These are phyloP conservation scores for Beauveria sp. DNA, from an alignment of 2,329 filamentous ascomycete genomes.

Conservation along the genomic window DNA sequence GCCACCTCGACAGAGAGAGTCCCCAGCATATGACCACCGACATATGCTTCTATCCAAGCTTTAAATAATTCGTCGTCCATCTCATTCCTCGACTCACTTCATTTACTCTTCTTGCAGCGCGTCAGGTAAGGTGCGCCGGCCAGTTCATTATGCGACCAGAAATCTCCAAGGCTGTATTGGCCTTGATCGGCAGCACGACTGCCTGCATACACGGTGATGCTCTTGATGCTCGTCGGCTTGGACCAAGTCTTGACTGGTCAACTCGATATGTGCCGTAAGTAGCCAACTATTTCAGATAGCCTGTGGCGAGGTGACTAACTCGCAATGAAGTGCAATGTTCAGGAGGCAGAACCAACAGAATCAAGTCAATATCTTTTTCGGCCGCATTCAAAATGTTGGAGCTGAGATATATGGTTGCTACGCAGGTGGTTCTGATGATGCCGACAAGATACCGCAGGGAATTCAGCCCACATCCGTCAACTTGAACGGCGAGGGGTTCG, in stretches of 20 bases:
- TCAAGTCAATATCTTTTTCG: not conserved
- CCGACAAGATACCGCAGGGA: not conserved
- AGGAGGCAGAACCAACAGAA: not conserved
- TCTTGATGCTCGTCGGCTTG: not conserved
- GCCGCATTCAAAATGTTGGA: not conserved
- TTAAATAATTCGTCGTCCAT: too few relatives aligned
- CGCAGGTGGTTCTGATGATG: not conserved
- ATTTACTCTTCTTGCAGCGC: too few relatives aligned
- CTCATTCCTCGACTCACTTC: too few relatives aligned
- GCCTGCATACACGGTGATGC: not conserved
- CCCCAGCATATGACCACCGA: too few relatives aligned
- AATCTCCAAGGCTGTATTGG: too few relatives aligned
- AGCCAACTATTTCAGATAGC: not conserved
- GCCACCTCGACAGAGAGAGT: too few relatives aligned
- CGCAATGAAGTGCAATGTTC: not conserved
- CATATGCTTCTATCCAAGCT: too few relatives aligned
- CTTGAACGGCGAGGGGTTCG: not conserved
- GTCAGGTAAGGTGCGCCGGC: too few relatives aligned
- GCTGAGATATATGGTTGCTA: constrained; percentile 6
- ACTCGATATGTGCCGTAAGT: not conserved
- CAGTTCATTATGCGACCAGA: too few relatives aligned
- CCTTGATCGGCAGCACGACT: too few relatives aligned
- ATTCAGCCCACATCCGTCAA: not conserved
- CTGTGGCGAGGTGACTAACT: not conserved
- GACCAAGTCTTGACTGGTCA: not conserved